These are phyloP conservation scores for Cladobotryum mycophilum DNA, from an alignment of 2,329 filamentous ascomycete species.

Conservation along the genomic window DNA sequence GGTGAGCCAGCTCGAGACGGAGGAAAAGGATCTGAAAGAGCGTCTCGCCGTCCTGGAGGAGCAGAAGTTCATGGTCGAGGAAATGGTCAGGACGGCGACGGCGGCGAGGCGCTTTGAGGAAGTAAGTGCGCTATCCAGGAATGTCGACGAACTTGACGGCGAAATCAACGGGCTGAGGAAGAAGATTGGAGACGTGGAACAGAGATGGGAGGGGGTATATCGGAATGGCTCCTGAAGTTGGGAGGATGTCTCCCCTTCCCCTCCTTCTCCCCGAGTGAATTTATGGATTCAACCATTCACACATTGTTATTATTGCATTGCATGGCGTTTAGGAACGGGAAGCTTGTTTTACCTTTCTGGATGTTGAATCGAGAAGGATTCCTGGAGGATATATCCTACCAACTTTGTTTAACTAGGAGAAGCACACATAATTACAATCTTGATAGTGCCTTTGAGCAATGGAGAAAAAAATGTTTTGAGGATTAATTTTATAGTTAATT, in stretches of 20 bases:
- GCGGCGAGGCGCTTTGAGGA: slow-evolving; percentile 79
- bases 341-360: not conserved
- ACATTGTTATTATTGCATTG: slow-evolving; percentile 22
- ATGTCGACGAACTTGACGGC: slow-evolving; percentile 71
- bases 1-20: slow-evolving; percentile 60
- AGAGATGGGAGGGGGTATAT: slow-evolving; percentile 50
- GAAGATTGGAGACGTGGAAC: slow-evolving; percentile 62
- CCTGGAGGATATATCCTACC: too few species aligned
- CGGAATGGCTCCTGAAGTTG: slow-evolving; percentile 19
- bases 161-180: slow-evolving; percentile 66
- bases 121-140: slow-evolving; percentile 69
- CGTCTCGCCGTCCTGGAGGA: slow-evolving; percentile 80
- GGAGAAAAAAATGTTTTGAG: too few species aligned
- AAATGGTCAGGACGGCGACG: slow-evolving; percentile 75
- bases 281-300: not conserved
- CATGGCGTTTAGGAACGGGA: slow-evolving; percentile 25
- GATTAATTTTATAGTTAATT: too few species aligned
- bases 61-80: slow-evolving; percentile 80
- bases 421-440: too few species aligned
- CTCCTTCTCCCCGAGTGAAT: slow-evolving; percentile 9
- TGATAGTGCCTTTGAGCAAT: too few species aligned
- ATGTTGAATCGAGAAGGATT: not conserved
- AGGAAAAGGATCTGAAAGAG: slow-evolving; percentile 78
- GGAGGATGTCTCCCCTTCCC: too few species aligned
- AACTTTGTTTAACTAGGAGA: too few species aligned